These are phyloP conservation scores for Lablab purpureus DNA, from an alignment of 306 rosid genomes.

Conservation along the genomic window DNA sequence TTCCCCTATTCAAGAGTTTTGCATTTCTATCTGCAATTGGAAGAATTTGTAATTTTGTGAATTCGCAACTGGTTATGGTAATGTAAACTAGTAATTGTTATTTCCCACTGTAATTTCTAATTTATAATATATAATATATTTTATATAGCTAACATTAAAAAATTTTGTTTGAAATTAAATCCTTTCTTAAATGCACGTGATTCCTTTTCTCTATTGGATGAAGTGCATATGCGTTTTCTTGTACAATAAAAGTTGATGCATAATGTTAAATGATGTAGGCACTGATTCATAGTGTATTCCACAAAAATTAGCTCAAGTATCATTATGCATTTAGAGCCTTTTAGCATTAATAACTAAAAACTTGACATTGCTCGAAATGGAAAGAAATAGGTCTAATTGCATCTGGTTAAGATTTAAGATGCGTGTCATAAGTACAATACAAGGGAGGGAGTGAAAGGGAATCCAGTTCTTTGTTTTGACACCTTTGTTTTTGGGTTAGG, in stretches of 20 bases:
- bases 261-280: slow-evolving; percentile 1
- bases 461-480: neutral
- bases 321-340: slow-evolving; percentile 6
- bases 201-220: neutral
- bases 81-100: neutral
- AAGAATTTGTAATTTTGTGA: neutral
- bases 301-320: neutral
- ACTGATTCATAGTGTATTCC: neutral
- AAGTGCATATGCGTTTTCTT: neutral
- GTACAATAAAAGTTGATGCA: neutral
- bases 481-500: neutral
- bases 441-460: neutral
- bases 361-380: neutral
- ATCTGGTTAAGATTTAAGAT: neutral
- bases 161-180: slow-evolving; percentile 6
- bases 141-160: neutral
- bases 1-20: neutral
- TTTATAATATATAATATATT: neutral
- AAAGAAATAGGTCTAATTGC: neutral
- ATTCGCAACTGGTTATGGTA: neutral
- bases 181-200: neutral
- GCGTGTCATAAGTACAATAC: neutral
- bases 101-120: neutral
- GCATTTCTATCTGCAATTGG: neutral
- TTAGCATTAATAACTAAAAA: neutral